Conservation (phyloP, 1,284 basidiomycete species). For the Butyriboletus appendiculatus region DNA sequence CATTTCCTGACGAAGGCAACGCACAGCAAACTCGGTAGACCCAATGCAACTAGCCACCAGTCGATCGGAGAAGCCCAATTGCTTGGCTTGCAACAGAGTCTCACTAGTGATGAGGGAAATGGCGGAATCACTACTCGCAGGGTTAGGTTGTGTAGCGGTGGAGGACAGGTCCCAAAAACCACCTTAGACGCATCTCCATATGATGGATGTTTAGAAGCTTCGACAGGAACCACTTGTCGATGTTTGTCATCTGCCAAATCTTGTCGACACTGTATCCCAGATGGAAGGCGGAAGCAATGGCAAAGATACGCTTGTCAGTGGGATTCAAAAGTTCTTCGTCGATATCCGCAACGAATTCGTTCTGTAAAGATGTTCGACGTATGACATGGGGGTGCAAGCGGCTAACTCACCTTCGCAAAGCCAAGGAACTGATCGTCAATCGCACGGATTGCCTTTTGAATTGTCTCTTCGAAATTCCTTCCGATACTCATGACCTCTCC, state of each 20-base stretch:
- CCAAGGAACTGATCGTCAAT: conserved; percentile 96
- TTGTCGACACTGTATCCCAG: conserved; percentile 93
- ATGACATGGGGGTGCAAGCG: not conserved
- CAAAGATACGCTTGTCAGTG: conserved; percentile 91
- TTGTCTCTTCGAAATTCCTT: conserved; percentile 96
- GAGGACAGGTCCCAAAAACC: conserved; percentile 32
- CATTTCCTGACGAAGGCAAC: conserved; percentile 82
- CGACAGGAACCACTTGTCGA: conserved; percentile 97
- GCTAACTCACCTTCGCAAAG: conserved; percentile 73
- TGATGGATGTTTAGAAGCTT: conserved; percentile 83
- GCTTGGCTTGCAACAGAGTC: conserved; percentile 85
- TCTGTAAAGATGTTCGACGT: conserved; percentile 45
- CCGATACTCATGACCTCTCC: conserved; percentile 99
- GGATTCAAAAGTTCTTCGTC: conserved; percentile 88
- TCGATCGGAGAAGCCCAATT: conserved; percentile 95
- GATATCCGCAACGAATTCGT: conserved; percentile 80
- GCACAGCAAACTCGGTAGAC: conserved; percentile 89
- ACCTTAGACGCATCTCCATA: conserved; percentile 80
- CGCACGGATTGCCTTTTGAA: conserved; percentile 96
- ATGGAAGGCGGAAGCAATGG: conserved; percentile 87
- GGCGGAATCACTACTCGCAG: conserved; percentile 55
- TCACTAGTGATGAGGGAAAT: conserved; percentile 68
- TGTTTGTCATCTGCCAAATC: conserved; percentile 96
- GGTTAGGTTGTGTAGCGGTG: conserved; percentile 2
- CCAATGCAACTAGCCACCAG: conserved; percentile 82